These are phyloP conservation scores for Clarkia xantiana DNA, from an alignment of 345 rosid genomes.

Conservation along the genomic window DNA sequence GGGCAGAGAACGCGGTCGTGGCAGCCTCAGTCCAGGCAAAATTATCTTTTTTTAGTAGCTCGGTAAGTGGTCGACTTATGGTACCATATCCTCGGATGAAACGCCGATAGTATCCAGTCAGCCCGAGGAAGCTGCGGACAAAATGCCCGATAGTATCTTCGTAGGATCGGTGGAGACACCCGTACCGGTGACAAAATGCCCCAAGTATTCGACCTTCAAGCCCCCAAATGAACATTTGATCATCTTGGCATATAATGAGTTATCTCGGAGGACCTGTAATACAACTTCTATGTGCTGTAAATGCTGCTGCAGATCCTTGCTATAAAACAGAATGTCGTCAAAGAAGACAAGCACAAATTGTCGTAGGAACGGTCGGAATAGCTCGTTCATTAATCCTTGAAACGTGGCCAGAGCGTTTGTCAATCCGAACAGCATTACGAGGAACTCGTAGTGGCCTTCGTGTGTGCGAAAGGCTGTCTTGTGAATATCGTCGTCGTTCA, in stretches of 20 bases:
- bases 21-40: not conserved
- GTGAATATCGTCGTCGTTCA: not conserved
- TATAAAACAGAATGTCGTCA: slow-evolving; percentile 4
- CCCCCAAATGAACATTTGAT: slow-evolving; percentile 4
- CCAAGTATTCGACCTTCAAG: not conserved
- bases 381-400: not conserved
- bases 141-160: no score
- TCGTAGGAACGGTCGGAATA: not conserved
- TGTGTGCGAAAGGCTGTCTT: slow-evolving; percentile 4
- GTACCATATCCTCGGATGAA: not conserved
- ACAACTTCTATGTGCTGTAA: not conserved
- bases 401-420: slow-evolving; percentile 1
- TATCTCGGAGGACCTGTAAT: not conserved
- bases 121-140: not conserved
- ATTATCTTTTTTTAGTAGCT: not conserved
- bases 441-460: no score
- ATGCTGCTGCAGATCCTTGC: not conserved
- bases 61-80: not conserved
- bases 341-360: slow-evolving; percentile 1
- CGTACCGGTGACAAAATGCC: not conserved
- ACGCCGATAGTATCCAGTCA: not conserved
- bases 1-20: not conserved
- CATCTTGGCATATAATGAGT: not conserved
- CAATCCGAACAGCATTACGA: no score
- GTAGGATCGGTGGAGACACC: not conserved